These are phyloP conservation scores for Lentinula sp. DNA, from an alignment of 768 basidiomycete species.

Conservation along the genomic window DNA sequence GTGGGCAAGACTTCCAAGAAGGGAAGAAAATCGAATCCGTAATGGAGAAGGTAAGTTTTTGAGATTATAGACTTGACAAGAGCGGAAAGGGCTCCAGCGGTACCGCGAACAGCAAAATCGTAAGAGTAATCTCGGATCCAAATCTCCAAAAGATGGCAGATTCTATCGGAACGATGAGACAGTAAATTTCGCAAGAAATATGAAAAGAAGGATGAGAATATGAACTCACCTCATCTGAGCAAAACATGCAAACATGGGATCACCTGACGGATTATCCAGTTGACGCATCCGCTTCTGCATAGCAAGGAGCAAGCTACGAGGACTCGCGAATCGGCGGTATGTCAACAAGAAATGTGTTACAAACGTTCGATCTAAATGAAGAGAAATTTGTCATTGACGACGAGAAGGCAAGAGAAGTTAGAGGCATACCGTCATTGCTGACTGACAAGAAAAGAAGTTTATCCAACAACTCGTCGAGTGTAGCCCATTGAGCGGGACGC, in stretches of 20 bases:
- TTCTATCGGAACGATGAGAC: constrained; percentile 34
- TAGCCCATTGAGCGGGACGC: constrained; percentile 65
- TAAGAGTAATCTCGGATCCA: constrained; percentile 75
- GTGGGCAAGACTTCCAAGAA: constrained; percentile 65
- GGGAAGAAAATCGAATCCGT: constrained; percentile 77
- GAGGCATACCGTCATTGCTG: constrained; percentile 67
- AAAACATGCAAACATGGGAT: constrained; percentile 83
- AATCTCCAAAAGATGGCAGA: constrained; percentile 70
- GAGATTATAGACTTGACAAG: constrained; percentile 74
- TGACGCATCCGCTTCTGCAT: constrained; percentile 86
- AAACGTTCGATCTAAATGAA: constrained; percentile 58
- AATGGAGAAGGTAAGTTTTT: constrained; percentile 79
- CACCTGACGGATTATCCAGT: constrained; percentile 62
- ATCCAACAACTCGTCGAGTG: constrained; percentile 73
- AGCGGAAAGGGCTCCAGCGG: constrained; percentile 65
- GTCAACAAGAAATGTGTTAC: constrained; percentile 78
- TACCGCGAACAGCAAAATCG: constrained; percentile 76
- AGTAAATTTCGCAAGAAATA: constrained; percentile 2
- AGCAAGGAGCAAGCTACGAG: constrained; percentile 72
- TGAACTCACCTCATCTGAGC: constrained; percentile 74
- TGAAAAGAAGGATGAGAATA: constrained; percentile 5
- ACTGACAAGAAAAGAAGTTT: constrained; percentile 79
- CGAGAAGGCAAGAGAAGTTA: not conserved
- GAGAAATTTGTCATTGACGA: not conserved
- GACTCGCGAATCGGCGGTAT: constrained; percentile 77